A percentile compares a stretch with the other conserved stretches of the same genome.
These are phyloP conservation scores for Bolboschoenus planiculmis DNA, from an alignment of 176 grass and related monocot genomes.

Conservation along the genomic window DNA sequence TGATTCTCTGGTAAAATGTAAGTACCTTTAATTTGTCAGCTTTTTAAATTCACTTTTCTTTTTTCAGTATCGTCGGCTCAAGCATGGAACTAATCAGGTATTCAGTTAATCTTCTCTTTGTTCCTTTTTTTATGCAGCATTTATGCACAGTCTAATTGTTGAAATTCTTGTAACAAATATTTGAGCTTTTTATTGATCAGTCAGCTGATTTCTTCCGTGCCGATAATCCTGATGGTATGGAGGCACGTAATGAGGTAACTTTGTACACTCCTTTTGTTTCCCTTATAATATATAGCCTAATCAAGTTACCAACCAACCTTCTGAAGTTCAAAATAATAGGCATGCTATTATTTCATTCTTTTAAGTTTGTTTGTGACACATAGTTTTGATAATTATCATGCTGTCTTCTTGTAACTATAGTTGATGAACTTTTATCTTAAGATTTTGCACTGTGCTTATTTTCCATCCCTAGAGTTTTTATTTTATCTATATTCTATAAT, in stretches of 20 bases:
- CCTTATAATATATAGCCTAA: not conserved
- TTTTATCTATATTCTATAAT: not conserved
- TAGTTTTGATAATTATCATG: not conserved
- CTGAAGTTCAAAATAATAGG: not conserved
- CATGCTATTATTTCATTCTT: not conserved
- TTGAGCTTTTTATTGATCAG: slow-evolving; percentile 41
- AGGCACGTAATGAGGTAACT: slow-evolving; percentile 91
- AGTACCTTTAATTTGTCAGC: slow-evolving; percentile 1
- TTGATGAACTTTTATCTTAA: not conserved
- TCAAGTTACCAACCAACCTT: not conserved
- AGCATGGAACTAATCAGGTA: slow-evolving; percentile 97
- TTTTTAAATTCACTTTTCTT: slow-evolving; percentile 24
- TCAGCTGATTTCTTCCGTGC: slow-evolving; percentile 89
- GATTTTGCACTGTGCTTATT: slow-evolving; percentile 1
- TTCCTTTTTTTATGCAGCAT: slow-evolving; percentile 13
- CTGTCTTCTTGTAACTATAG: not conserved
- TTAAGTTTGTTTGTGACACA: not conserved
- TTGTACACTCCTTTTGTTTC: not conserved
- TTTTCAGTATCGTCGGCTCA: slow-evolving; percentile 92
- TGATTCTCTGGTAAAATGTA: not conserved
- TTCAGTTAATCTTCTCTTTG: slow-evolving; percentile 14
- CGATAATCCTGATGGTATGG: slow-evolving; percentile 90
- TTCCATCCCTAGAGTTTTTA: not conserved
- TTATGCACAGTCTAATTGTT: slow-evolving; percentile 16
- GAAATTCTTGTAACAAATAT: slow-evolving; percentile 23